phyloP scores from a whole-genome alignment of 2,329 filamentous ascomycete species.

The Fusarium sp. region DNA sequence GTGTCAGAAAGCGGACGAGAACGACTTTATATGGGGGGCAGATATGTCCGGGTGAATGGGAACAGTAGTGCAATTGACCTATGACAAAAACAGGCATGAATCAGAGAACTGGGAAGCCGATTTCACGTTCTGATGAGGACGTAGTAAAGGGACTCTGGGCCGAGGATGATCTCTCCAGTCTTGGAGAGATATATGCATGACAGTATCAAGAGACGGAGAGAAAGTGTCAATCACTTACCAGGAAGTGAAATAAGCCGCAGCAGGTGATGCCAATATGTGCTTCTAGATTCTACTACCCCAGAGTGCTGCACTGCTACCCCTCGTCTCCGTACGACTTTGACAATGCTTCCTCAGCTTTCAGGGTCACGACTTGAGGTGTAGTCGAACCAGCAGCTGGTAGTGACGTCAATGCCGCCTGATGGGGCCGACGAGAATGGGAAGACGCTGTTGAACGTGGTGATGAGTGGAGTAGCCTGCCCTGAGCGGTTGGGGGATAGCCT shows the following conservation, averaged over 20 bases:
- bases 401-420: slow-evolving; percentile 46
- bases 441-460: slow-evolving; percentile 13
- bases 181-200: slow-evolving; percentile 16
- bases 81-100: slow-evolving; percentile 8
- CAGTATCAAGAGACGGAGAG: neutral
- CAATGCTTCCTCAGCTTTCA: slow-evolving; percentile 10
- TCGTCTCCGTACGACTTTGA: slow-evolving; percentile 23
- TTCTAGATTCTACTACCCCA: slow-evolving; percentile 20
- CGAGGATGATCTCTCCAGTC: slow-evolving; percentile 15
- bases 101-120: slow-evolving; percentile 15
- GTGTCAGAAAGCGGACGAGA: neutral
- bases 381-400: slow-evolving; percentile 16
- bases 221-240: slow-evolving; percentile 32
- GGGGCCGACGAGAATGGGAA: slow-evolving; percentile 20
- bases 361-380: slow-evolving; percentile 14
- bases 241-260: slow-evolving; percentile 27
- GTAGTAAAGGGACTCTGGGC: neutral
- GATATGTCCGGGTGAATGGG: neutral
- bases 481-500: slow-evolving; percentile 6
- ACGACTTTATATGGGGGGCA: slow-evolving; percentile 4
- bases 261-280: slow-evolving; percentile 29
- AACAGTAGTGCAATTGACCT: slow-evolving; percentile 2
- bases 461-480: slow-evolving; percentile 19
- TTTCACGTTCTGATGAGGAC: slow-evolving; percentile 3
- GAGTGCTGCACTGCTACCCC: slow-evolving; percentile 16